Evolutionary conservation across 441 rosid species (phyloP), one percentile per base, ranked within the genome.

Genomic region (Populus trichocarpa): DNA sequence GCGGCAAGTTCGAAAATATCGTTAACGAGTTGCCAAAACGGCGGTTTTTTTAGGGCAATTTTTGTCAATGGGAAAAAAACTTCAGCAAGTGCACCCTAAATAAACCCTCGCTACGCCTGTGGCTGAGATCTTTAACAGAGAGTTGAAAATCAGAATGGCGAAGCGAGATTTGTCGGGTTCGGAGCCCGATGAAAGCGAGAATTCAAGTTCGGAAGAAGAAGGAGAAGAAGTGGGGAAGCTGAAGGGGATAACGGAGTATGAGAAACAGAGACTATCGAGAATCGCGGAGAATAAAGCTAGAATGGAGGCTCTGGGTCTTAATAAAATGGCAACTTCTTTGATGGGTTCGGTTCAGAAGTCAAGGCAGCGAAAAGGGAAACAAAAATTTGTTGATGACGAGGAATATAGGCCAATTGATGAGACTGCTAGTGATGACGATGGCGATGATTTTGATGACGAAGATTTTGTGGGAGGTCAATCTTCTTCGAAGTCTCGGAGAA

Each of bases 261-360:
- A 95, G 89, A 89, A 87, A 77, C 90, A 81, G 90, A 90, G 98
- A 79, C 78, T 90, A 4, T 73, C 88, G 23, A 93, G 95, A 84
- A 95, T 93, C 73, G 91, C 93, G 14, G 92, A 89, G 89, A 93
- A 95, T 87, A 87, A 81, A 80, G 93, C 92, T n/a, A 87, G 92
- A 80, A 89, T 92, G 92, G 96, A 89, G 83, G 96, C 97, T 67
- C 77, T 95, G 74, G 97, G 99, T 79, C 86, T 95, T 67, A 79
- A 79, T 36, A 90, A 84, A 82, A 53, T 89, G 76, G 92, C 92
- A n/a, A 84, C 84, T 72, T 84, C 92, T 78, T 75, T 92, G 36
- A 72, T 84, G 81, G 85, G 76, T 71, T 82, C 93, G 36, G 65
- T 79, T 69, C 87, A 28, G 69, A 83, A 67, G 65, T 76, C 81